Evolutionary conservation across 345 rosid species (phyloP), one percentile per base, ranked within the genome.

Genomic region (Physaria fendleri): DNA sequence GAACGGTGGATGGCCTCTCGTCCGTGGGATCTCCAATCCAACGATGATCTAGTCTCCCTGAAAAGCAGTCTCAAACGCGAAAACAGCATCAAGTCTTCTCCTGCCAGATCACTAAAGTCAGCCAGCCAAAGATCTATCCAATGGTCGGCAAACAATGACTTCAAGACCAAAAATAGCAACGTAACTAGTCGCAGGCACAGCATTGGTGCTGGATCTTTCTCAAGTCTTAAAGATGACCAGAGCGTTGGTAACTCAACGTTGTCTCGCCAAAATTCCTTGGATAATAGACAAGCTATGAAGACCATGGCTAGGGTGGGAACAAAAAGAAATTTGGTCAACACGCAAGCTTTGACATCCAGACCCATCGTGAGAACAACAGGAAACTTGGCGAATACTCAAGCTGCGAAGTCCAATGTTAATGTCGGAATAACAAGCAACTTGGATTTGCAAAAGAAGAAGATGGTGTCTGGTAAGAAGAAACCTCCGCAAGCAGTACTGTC

Each of bases 1-100:
- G 74, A 71, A 6, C 7, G 74, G 12, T 71, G 74, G 74, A 71
- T 71, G 70, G 74, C 69, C 40, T 62, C 74, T 47, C 74, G 74
- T 34, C 74, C 74, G 2, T 71, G 69, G 74, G 74, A 71, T 55
- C 27, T 68, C 46, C 38, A 69, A 21, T 61, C 73, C 6, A 37
- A 15, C 5, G 73, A 69, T 0, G 63, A 62, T 23, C 62, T 61
- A 30, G 10, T 18, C 41, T 59, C 54, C 2, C 0, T 59, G 34
- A 37, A 35, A 27, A 46, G 1, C 59, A 17, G 51, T 28, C 28
- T 14, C 17, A 68, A 59, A 35, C 41, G 49, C 2, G 49, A 68
- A 60, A 60, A 45, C 50, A 30, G 38, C 8, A 59, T 59, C 40
- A 51, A 59, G 72, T 42, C 54, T 59, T 68, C 66, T 51, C 55